Evolutionary conservation across 768 basidiomycete species (phyloP).

Genomic region (Piloderma croceum): DNA sequence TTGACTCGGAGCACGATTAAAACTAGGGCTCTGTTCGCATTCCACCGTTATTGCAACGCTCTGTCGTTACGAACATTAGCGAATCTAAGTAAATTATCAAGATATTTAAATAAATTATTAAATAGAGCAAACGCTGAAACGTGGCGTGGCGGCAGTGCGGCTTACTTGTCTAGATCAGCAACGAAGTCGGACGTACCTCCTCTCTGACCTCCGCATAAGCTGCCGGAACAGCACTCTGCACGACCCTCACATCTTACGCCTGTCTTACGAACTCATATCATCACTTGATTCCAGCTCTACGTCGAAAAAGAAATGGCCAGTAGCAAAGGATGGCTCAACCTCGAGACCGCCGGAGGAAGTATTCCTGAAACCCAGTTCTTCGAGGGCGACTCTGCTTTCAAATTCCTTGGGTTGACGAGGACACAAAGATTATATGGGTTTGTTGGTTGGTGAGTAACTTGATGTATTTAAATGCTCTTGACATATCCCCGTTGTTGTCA

Average conservation of each 20-base stretch:
- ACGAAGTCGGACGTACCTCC: too few relatives aligned
- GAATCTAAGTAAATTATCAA: too few relatives aligned
- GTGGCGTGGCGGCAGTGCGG: too few relatives aligned
- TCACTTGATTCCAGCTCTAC: neutral
- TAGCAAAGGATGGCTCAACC: slow-evolving; percentile 81
- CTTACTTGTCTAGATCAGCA: too few relatives aligned
- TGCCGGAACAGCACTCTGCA: too few relatives aligned
- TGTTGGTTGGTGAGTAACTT: slow-evolving; percentile 58
- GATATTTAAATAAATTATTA: too few relatives aligned
- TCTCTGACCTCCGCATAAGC: too few relatives aligned
- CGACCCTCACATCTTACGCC: slow-evolving; percentile 2
- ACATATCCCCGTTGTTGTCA: neutral
- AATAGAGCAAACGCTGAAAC: too few relatives aligned
- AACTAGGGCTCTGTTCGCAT: too few relatives aligned
- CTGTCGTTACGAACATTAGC: too few relatives aligned
- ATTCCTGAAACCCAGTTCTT: slow-evolving; percentile 80
- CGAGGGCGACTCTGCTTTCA: slow-evolving; percentile 86
- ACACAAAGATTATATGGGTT: slow-evolving; percentile 86
- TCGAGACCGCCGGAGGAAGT: slow-evolving; percentile 56
- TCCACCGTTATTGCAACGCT: too few relatives aligned
- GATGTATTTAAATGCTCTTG: neutral
- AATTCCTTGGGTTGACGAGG: slow-evolving; percentile 68
- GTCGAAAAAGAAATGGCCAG: slow-evolving; percentile 43
- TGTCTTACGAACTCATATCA: neutral
- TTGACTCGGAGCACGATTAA: too few relatives aligned